Evolutionary conservation across 176 grass and related monocot species (phyloP), one percentile per base, ranked within the genome.

Genomic region (Echinochloa phyllopogon): DNA sequence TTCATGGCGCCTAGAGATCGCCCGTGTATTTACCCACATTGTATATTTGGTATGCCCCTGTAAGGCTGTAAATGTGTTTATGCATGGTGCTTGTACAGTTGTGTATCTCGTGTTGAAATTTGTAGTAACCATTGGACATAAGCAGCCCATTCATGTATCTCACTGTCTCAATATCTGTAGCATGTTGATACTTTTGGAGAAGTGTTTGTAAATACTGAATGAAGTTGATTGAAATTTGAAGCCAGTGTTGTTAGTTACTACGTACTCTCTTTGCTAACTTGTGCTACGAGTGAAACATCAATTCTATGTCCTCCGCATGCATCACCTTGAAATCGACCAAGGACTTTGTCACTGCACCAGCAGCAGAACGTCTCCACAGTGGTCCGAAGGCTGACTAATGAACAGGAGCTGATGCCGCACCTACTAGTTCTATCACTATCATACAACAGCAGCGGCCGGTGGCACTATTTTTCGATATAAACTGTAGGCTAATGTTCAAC

Each of bases 1-100:
- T 65, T 40, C 84, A 2, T 50, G 74, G 72, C 41, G 74, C 66
- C 39, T 86, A 90, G 78, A 29, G 55, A 33, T 57, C 23, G 36
- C 53, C 61, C 43, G 13, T 53, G 64, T 24, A 39, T 52, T n/a
- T 29, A 40, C 24, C n/a, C 57, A n/a, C 48, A 7, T 81, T 81
- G 23, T 6, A 57, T 6, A 18, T 40, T 8, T 64, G 44, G 39
- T 81, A 81, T 57, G 6, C 13, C 20, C 9, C 18, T 65, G 58
- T 29, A 69, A 13, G 33, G 53, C 16, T 68, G 71, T 48, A 73
- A 16, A 48, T 83, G 53, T 70, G 24, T 73, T 47, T 65, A 27
- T 64, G 56, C 18, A 55, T 57, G 39, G 66, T 38, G 56, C 76
- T 59, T 72, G 39, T n/a, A 77, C 41, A 65, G 25, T 65, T 68